These are phyloP conservation scores for Pseudogymnoascus sp. DNA, from an alignment of 2,329 filamentous ascomycete genomes.

Conservation along the genomic window DNA sequence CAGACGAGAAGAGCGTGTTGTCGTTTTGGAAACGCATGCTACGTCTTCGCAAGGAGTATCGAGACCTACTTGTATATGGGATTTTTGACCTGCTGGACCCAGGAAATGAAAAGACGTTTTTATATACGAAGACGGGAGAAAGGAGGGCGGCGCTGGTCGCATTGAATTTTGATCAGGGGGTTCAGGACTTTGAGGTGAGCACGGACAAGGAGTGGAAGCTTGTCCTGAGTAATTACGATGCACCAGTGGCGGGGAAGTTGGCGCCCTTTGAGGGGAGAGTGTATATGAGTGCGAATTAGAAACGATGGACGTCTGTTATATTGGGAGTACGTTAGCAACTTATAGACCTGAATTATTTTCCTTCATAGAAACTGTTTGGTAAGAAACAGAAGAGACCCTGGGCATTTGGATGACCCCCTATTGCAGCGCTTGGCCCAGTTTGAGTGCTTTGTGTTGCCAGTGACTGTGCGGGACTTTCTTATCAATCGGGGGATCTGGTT, in stretches of 20 bases:
- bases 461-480: too few relatives aligned
- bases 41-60: constrained; percentile 39
- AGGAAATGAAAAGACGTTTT: constrained; percentile 39
- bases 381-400: too few relatives aligned
- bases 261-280: neutral
- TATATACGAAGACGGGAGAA: constrained; percentile 36
- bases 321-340: neutral
- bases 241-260: neutral
- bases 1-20: constrained; percentile 21
- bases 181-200: constrained; percentile 22
- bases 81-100: constrained; percentile 47
- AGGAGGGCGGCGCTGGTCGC: constrained; percentile 35
- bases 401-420: too few relatives aligned
- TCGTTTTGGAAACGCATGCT: constrained; percentile 28
- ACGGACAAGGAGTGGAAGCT: constrained; percentile 16
- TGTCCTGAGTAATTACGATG: neutral
- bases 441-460: too few relatives aligned
- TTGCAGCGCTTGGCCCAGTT: too few relatives aligned
- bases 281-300: constrained; percentile 1
- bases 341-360: too few relatives aligned
- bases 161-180: constrained; percentile 41
- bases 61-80: constrained; percentile 55
- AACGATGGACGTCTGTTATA: neutral
- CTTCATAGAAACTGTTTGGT: too few relatives aligned
- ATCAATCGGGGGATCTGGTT: too few relatives aligned